These are phyloP conservation scores for Cryptosporidium parvum DNA, from an alignment of 169 alveolate genomes.

Conservation along the genomic window DNA sequence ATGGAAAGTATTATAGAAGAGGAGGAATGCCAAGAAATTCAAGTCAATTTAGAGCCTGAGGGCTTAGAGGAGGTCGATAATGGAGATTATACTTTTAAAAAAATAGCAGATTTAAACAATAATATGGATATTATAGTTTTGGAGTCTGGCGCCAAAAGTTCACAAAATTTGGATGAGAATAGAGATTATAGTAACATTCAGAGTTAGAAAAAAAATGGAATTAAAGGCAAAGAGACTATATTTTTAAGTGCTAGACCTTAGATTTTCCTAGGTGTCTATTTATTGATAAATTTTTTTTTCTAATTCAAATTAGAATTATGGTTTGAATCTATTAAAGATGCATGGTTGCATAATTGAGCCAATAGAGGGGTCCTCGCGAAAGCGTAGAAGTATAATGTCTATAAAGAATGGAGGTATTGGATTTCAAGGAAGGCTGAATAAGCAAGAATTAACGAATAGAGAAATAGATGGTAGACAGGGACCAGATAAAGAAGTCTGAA, in stretches of 20 bases:
- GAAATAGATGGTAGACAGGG: background rate
- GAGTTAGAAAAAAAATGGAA: no score
- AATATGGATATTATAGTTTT: slow-evolving; percentile 1
- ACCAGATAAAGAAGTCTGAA: background rate
- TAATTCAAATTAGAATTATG: background rate
- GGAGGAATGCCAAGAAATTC: background rate
- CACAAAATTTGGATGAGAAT: background rate
- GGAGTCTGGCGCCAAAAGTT: slow-evolving; percentile 4
- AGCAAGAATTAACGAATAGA: background rate
- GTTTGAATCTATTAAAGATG: slow-evolving; percentile 1
- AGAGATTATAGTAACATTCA: background rate
- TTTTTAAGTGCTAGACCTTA: no score
- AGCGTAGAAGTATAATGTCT: slow-evolving; percentile 16
- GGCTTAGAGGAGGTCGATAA: background rate
- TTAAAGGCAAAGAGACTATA: background rate
- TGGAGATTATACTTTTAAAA: background rate
- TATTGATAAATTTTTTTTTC: no score
- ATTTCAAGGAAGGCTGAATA: background rate
- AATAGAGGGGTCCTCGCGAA: slow-evolving; percentile 10
- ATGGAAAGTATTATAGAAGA: background rate
- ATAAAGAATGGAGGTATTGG: background rate
- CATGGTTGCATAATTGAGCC: background rate
- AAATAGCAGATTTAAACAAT: background rate
- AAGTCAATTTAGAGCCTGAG: background rate
- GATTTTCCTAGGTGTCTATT: no score